A percentile compares a stretch with the other conserved stretches of the same genome.
phyloP scores from a whole-genome alignment of 345 rosid species.

The Gossypium herbaceum region DNA sequence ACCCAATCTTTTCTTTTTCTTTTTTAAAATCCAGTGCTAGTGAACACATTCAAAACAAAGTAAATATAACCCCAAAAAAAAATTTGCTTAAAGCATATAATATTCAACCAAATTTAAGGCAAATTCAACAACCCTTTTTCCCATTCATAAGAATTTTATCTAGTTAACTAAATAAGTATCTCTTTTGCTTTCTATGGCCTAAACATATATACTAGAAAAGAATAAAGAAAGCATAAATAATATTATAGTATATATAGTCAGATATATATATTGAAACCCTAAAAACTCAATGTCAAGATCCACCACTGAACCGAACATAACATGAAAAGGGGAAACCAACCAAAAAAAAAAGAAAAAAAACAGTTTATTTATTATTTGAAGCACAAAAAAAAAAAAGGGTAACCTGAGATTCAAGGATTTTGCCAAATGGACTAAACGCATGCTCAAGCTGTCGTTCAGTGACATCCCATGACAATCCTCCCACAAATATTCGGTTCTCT shows the following conservation, averaged over 20 bases:
- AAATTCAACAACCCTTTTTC: neutral
- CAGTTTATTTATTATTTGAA: neutral
- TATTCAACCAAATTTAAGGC: neutral
- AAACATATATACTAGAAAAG: too few relatives aligned
- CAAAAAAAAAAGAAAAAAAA: neutral
- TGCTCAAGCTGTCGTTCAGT: conserved; percentile 81
- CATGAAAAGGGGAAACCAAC: neutral
- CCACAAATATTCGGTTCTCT: conserved; percentile 79
- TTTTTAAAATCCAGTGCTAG: neutral
- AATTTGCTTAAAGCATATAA: neutral
- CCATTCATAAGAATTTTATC: too few relatives aligned
- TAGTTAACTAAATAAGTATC: too few relatives aligned
- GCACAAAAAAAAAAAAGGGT: neutral
- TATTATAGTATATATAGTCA: too few relatives aligned
- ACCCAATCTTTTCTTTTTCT: neutral
- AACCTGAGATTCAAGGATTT: conserved; percentile 84
- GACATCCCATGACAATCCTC: conserved; percentile 84
- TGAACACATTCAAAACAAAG: neutral
- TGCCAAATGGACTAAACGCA: conserved; percentile 80
- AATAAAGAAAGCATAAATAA: too few relatives aligned
- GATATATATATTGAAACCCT: too few relatives aligned
- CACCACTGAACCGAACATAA: conserved; percentile 13
- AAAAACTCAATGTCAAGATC: too few relatives aligned
- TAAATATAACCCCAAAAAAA: neutral
- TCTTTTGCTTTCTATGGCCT: too few relatives aligned